Percentiles rank a stretch among this genome's conserved stretches.
Conservation (phyloP, 257 asterid species). For the Nicotiana tabacum region DNA sequence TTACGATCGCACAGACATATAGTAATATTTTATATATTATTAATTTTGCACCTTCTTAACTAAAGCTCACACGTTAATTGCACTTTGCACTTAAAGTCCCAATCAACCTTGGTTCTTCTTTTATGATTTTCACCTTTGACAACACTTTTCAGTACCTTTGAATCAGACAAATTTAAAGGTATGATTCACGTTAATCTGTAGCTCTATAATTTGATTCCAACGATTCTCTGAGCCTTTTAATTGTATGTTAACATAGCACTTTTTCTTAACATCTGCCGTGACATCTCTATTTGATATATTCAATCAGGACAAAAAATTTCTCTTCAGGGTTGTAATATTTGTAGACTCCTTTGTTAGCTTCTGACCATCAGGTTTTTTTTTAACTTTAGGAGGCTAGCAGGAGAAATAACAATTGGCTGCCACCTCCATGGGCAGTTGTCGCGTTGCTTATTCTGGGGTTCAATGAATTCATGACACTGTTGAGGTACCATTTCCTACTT, state of each 20-base stretch:
- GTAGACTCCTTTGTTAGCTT: conserved; percentile 6
- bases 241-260: not conserved
- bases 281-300: not conserved
- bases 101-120: not conserved
- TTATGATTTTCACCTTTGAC: not conserved
- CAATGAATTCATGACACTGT: conserved; percentile 94
- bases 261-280: not conserved
- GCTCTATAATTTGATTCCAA: not conserved
- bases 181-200: not conserved
- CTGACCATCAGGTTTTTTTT: conserved; percentile 10
- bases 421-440: conserved; percentile 96
- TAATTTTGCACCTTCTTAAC: not conserved
- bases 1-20: not conserved
- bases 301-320: not conserved
- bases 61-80: not conserved
- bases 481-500: conserved; percentile 49
- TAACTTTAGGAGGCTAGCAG: conserved; percentile 75
- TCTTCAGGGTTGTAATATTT: not conserved
- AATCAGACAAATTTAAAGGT: not conserved
- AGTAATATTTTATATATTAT: not conserved
- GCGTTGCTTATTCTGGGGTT: conserved; percentile 87
- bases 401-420: conserved; percentile 89
- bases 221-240: not conserved
- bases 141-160: not conserved
- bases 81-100: not conserved